These are phyloP conservation scores for Aphanomyces euteiches DNA, from an alignment of 352 stramenopile species.

Conservation along the genomic window DNA sequence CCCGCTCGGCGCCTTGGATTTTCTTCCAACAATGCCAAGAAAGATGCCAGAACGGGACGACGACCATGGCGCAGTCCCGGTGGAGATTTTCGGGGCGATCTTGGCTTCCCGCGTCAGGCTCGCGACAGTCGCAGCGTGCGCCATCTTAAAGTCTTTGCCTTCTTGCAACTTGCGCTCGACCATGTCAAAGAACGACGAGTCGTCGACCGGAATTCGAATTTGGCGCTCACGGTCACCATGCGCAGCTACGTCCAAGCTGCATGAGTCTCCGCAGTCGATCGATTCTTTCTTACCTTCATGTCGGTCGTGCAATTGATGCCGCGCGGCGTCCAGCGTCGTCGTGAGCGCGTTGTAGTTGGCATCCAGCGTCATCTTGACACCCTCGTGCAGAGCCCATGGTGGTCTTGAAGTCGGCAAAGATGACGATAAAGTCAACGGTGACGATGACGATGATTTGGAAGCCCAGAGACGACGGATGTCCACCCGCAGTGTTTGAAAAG, in stretches of 20 bases:
- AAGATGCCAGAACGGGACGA: neutral
- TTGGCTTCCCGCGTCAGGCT: constrained; percentile 9
- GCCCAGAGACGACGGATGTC: constrained; percentile 14
- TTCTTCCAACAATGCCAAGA: constrained; percentile 9
- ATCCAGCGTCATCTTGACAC: constrained; percentile 24
- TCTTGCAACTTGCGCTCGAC: constrained; percentile 27
- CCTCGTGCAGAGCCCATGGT: constrained; percentile 1
- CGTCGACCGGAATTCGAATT: neutral
- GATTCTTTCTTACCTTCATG: constrained; percentile 17
- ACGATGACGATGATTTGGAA: neutral
- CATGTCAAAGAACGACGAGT: constrained; percentile 5
- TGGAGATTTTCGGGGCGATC: neutral
- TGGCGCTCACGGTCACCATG: neutral
- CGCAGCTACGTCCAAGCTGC: constrained; percentile 19
- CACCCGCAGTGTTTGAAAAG: constrained; percentile 21
- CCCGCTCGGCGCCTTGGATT: constrained; percentile 20
- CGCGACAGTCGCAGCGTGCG: constrained; percentile 14
- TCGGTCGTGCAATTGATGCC: constrained; percentile 17
- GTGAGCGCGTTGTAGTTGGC: constrained; percentile 29
- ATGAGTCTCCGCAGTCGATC: too few species aligned
- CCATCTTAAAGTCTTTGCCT: constrained; percentile 26
- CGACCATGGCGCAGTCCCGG: constrained; percentile 1
- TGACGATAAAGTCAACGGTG: neutral
- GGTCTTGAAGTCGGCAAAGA: too few species aligned
- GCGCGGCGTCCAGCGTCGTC: constrained; percentile 13